Conservation (phyloP, 139 green algal species). For the Volvox reticuliferus region DNA sequence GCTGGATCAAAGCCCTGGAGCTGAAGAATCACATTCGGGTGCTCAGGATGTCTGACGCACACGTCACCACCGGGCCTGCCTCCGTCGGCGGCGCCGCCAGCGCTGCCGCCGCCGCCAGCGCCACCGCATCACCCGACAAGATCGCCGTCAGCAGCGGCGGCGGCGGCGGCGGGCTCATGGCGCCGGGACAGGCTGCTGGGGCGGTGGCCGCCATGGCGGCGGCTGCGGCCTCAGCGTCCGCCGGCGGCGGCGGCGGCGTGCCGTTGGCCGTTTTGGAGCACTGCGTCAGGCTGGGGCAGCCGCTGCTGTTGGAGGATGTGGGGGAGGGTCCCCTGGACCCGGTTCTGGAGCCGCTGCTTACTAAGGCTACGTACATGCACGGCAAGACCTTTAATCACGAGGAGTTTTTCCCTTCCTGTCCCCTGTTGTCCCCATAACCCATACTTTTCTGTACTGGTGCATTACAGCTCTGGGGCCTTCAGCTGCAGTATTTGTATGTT, state of each 20-base stretch:
- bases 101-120: not conserved
- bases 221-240: not conserved
- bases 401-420: no score
- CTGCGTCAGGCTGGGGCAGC: conserved; percentile 75
- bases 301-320: conserved; percentile 82
- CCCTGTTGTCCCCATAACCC: no score
- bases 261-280: conserved; percentile 79
- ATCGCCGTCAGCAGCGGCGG: no score
- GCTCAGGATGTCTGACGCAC: conserved; percentile 3
- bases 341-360: conserved; percentile 81
- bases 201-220: not conserved
- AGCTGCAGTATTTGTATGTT: no score
- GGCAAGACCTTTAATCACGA: conserved; percentile 54
- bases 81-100: not conserved
- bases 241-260: conserved; percentile 7
- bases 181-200: not conserved
- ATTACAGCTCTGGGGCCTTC: not conserved
- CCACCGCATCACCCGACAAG: not conserved
- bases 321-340: conserved; percentile 78
- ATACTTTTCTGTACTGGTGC: not conserved
- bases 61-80: not conserved
- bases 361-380: conserved; percentile 73
- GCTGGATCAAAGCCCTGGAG: conserved; percentile 87
- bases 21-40: conserved; percentile 69
- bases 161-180: not conserved